phyloP scores from a whole-genome alignment of 768 basidiomycete genomes.

The Macrolepiota albuminosa region DNA sequence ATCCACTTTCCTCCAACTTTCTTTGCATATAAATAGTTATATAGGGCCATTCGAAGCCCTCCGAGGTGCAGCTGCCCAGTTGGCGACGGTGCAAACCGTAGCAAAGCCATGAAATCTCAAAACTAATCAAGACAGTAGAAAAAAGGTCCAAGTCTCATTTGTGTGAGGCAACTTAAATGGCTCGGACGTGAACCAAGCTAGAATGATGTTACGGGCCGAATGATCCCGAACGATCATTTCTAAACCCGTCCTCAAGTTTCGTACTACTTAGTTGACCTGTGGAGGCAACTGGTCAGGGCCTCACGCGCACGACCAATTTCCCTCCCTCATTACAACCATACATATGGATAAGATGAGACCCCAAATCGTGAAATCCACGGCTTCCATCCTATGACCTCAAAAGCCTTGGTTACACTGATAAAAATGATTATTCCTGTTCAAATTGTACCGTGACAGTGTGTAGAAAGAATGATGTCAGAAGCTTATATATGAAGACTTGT shows the following conservation, averaged over 20 bases:
- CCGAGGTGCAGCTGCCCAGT: conserved; percentile 94
- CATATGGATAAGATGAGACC: not conserved
- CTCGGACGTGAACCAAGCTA: not conserved
- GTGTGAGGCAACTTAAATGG: not conserved
- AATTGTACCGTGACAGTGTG: not conserved
- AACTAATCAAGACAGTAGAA: not conserved
- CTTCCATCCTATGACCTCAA: not conserved
- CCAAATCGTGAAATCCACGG: not conserved
- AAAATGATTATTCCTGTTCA: not conserved
- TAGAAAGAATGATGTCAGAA: conserved; percentile 2
- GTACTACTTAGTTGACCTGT: not conserved
- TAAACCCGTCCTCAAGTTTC: not conserved
- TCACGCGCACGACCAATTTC: not conserved
- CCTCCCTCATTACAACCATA: not conserved
- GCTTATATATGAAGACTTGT: not conserved
- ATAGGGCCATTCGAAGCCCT: conserved; percentile 89
- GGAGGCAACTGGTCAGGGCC: not conserved
- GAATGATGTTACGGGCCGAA: not conserved
- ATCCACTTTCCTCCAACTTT: conserved; percentile 88
- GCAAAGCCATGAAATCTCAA: conserved; percentile 41
- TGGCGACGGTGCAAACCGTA: conserved; percentile 96
- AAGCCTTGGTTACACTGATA: not conserved
- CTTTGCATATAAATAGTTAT: conserved; percentile 83
- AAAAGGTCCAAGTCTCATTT: not conserved
- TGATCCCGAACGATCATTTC: not conserved